These are phyloP conservation scores for Aschersonia sp. DNA, from an alignment of 2,329 filamentous ascomycete species.

Conservation along the genomic window DNA sequence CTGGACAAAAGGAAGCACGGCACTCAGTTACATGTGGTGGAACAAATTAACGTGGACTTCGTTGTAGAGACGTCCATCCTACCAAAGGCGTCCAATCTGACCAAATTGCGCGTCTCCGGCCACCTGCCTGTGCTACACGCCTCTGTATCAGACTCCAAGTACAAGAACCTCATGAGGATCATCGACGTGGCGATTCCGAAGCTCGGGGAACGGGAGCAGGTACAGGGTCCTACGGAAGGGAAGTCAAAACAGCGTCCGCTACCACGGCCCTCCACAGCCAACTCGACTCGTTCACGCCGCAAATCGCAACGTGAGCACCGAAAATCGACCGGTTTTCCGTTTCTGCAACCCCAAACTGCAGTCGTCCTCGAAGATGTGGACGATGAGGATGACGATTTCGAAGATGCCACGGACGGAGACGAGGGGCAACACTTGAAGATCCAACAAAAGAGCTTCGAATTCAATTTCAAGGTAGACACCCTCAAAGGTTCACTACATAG, in stretches of 20 bases:
- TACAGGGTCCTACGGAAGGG: constrained; percentile 12
- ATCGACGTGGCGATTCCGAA: constrained; percentile 92
- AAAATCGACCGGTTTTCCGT: constrained; percentile 60
- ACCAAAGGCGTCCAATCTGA: constrained; percentile 87
- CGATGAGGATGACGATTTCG: constrained; percentile 50
- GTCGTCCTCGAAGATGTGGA: constrained; percentile 70
- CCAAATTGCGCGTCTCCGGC: constrained; percentile 81
- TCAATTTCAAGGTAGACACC: constrained; percentile 91
- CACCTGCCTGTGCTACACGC: constrained; percentile 87
- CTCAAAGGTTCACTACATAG: constrained; percentile 86
- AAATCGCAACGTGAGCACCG: constrained; percentile 34
- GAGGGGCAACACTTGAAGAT: constrained; percentile 49
- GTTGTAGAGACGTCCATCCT: constrained; percentile 91
- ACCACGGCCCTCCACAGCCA: constrained; percentile 29
- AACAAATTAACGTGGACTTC: constrained; percentile 96
- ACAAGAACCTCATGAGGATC: constrained; percentile 91
- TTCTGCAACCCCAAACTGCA: constrained; percentile 56
- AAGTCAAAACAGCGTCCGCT: constrained; percentile 14
- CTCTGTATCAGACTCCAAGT: constrained; percentile 85
- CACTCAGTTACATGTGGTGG: constrained; percentile 75
- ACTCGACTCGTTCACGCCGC: constrained; percentile 29
- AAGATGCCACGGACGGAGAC: constrained; percentile 48
- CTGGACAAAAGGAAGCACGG: constrained; percentile 52
- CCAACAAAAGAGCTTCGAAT: constrained; percentile 85
- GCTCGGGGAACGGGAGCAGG: constrained; percentile 34